These are phyloP conservation scores for Vararia minispora DNA, from an alignment of 768 basidiomycete genomes.

Conservation along the genomic window DNA sequence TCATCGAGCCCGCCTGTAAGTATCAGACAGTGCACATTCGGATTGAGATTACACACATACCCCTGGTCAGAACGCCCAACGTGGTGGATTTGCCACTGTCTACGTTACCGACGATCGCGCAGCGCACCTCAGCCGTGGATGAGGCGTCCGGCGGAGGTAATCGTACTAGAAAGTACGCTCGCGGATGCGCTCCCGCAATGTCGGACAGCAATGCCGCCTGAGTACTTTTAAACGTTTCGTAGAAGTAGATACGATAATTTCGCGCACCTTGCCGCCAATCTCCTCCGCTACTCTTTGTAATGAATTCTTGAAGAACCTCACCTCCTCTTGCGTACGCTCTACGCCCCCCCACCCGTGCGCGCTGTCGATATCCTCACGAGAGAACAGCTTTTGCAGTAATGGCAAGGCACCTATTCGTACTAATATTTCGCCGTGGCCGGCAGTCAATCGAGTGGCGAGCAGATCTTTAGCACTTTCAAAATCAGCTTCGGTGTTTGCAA, in stretches of 20 bases:
- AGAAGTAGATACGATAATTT: too few relatives aligned
- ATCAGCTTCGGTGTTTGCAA: constrained; percentile 28
- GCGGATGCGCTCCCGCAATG: constrained; percentile 33
- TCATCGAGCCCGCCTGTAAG: constrained; percentile 62
- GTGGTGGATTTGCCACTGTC: constrained; percentile 93
- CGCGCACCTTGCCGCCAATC: constrained; percentile 64
- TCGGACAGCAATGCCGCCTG: constrained; percentile 52
- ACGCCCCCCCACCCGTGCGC: constrained; percentile 46
- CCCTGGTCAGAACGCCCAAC: constrained; percentile 89
- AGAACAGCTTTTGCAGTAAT: constrained; percentile 41
- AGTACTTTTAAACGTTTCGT: too few relatives aligned
- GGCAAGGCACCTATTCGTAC: constrained; percentile 64
- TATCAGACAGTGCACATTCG: constrained; percentile 13
- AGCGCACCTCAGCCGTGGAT: constrained; percentile 82
- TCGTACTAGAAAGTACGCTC: constrained; percentile 53
- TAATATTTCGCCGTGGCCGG: constrained; percentile 61
- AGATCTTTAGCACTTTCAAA: constrained; percentile 53
- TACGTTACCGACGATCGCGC: constrained; percentile 93
- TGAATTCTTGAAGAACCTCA: constrained; percentile 33
- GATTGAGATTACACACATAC: constrained; percentile 27
- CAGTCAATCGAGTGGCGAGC: constrained; percentile 57
- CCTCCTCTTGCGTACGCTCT: constrained; percentile 36
- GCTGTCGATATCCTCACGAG: constrained; percentile 34
- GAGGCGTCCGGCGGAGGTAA: constrained; percentile 69
- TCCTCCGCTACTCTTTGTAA: constrained; percentile 52